These are phyloP conservation scores for Calonectria hongkongensis DNA, from an alignment of 2,329 filamentous ascomycete species.

Conservation along the genomic window DNA sequence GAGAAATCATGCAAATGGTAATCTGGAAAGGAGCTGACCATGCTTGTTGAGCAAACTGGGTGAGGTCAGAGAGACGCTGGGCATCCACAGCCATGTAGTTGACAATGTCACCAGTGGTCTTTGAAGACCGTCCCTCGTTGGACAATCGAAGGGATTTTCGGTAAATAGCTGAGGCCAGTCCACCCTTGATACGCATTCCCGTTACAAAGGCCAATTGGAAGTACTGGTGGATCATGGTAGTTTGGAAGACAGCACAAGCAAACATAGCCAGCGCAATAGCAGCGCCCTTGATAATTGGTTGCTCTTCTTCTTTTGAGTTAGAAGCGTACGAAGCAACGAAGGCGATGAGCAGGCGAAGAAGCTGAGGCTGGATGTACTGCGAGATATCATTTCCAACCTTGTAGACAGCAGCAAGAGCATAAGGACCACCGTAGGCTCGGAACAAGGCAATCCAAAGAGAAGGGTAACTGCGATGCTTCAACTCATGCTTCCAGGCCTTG, in stretches of 20 bases:
- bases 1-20: slow-evolving; percentile 92
- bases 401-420: slow-evolving; percentile 87
- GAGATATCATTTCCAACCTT: slow-evolving; percentile 92
- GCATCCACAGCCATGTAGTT: slow-evolving; percentile 99
- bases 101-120: slow-evolving; percentile 97
- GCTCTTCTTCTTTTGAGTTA: slow-evolving; percentile 72
- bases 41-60: slow-evolving; percentile 95
- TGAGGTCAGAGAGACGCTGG: slow-evolving; percentile 93
- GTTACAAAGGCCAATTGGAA: slow-evolving; percentile 96
- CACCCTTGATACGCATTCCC: slow-evolving; percentile 96
- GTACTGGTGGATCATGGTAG: slow-evolving; percentile 94
- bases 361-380: slow-evolving; percentile 92
- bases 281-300: slow-evolving; percentile 89
- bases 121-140: slow-evolving; percentile 91
- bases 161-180: slow-evolving; percentile 93
- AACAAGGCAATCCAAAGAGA: slow-evolving; percentile 92
- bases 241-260: slow-evolving; percentile 88
- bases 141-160: slow-evolving; percentile 92
- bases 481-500: slow-evolving; percentile 84
- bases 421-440: slow-evolving; percentile 89
- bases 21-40: slow-evolving; percentile 99
- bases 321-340: slow-evolving; percentile 86
- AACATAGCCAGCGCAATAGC: slow-evolving; percentile 97
- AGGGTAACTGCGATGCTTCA: slow-evolving; percentile 77
- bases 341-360: slow-evolving; percentile 87